Evolutionary conservation across 768 basidiomycete genomes (phyloP).

Genomic region (Boletus vermiculosoides): DNA sequence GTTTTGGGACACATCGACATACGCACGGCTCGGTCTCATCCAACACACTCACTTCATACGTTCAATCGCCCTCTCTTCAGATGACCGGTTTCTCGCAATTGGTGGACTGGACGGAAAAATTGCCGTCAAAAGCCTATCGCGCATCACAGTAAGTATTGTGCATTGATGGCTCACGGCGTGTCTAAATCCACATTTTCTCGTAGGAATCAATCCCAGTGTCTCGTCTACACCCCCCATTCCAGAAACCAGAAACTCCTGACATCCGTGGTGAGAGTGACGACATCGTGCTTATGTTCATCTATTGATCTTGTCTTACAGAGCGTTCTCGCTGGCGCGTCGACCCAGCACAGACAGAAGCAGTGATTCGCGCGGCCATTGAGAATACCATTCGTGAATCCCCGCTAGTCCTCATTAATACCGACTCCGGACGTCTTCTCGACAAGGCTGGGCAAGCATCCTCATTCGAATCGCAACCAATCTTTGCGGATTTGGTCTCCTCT

Average conservation of each 20-base stretch:
- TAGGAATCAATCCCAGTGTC: background rate
- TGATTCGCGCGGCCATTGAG: background rate
- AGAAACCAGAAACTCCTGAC: background rate
- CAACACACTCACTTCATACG: background rate
- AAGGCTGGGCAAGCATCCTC: background rate
- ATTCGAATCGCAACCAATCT: background rate
- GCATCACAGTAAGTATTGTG: background rate
- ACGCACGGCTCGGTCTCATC: background rate
- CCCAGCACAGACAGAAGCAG: background rate
- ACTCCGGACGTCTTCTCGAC: background rate
- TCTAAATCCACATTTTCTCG: background rate
- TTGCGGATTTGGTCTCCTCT: background rate
- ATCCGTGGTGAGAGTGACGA: background rate
- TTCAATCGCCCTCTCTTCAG: background rate
- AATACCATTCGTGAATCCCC: background rate
- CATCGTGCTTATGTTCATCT: background rate
- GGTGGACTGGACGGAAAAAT: background rate
- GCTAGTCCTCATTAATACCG: background rate
- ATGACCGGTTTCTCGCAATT: background rate
- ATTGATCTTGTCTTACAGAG: background rate
- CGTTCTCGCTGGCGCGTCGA: background rate
- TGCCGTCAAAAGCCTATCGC: background rate
- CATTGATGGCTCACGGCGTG: too few relatives aligned
- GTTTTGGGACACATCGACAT: background rate
- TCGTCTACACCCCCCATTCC: background rate